Evolutionary conservation across 2,329 filamentous ascomycete species (phyloP).

Genomic region (Aspergillus pseudotamarii): DNA sequence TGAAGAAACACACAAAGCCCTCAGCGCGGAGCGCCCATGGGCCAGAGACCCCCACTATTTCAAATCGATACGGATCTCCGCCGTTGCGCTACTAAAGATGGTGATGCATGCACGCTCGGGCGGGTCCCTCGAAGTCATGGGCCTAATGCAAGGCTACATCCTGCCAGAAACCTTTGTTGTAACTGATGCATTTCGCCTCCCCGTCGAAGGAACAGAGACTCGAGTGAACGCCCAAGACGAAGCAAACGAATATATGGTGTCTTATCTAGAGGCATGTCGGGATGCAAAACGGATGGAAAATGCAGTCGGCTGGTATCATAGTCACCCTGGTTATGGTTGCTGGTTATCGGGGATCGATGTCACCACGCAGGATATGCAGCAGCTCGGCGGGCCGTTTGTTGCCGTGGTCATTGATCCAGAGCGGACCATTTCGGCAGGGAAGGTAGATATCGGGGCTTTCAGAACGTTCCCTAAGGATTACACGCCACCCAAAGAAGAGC

Average conservation of each 20-base stretch:
- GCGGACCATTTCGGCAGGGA: slow-evolving; percentile 88
- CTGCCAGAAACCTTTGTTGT: slow-evolving; percentile 82
- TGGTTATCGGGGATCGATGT: slow-evolving; percentile 98
- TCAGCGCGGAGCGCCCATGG: slow-evolving; percentile 73
- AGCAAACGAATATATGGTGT: slow-evolving; percentile 95
- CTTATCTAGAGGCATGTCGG: slow-evolving; percentile 76
- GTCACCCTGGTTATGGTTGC: slow-evolving; percentile 95
- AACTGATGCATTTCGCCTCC: slow-evolving; percentile 89
- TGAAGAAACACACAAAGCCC: slow-evolving; percentile 65
- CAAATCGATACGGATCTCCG: slow-evolving; percentile 89
- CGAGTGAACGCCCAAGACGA: slow-evolving; percentile 94
- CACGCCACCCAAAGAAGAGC: slow-evolving; percentile 56
- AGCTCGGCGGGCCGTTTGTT: slow-evolving; percentile 89
- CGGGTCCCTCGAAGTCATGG: slow-evolving; percentile 92
- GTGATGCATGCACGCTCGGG: slow-evolving; percentile 98
- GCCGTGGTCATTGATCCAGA: slow-evolving; percentile 97
- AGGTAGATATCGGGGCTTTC: slow-evolving; percentile 97
- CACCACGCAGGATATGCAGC: slow-evolving; percentile 80
- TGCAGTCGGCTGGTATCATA: slow-evolving; percentile 97
- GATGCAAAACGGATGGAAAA: slow-evolving; percentile 83
- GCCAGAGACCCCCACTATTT: slow-evolving; percentile 79
- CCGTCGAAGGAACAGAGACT: slow-evolving; percentile 98
- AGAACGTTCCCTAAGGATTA: slow-evolving; percentile 81
- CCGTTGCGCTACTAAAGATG: slow-evolving; percentile 96
- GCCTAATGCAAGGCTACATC: slow-evolving; percentile 94